Percentiles rank a stretch among this genome's conserved stretches.
phyloP scores from a whole-genome alignment of 306 rosid genomes.

The Medicago lupulina region DNA sequence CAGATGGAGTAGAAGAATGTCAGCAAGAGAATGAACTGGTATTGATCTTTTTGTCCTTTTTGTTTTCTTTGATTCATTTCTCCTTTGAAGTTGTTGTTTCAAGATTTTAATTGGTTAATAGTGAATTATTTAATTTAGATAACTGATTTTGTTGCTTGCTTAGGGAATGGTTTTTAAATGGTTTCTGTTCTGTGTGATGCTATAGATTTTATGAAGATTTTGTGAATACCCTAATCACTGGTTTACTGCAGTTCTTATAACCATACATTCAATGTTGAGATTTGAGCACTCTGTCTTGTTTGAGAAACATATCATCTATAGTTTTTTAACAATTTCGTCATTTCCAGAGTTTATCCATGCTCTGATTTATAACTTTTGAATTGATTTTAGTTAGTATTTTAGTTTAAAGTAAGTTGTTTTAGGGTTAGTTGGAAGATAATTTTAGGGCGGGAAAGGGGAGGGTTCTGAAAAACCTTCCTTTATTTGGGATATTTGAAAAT shows the following conservation, averaged over 20 bases:
- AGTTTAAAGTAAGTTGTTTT: background rate
- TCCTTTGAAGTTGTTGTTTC: background rate
- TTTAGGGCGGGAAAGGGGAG: background rate
- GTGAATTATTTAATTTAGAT: background rate
- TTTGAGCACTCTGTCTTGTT: background rate
- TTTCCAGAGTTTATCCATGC: too few species aligned
- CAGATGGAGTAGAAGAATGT: conserved; percentile 50
- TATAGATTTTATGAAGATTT: background rate
- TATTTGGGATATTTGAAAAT: background rate
- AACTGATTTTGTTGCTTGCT: background rate
- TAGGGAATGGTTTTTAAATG: background rate
- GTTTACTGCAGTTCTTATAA: conserved; percentile 1
- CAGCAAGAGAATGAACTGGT: conserved; percentile 58
- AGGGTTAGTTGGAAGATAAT: background rate
- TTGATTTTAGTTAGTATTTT: too few species aligned
- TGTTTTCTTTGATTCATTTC: background rate
- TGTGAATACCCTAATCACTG: background rate
- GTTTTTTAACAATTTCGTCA: too few species aligned
- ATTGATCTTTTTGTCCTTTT: conserved; percentile 6
- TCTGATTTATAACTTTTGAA: too few species aligned
- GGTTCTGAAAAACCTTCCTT: background rate
- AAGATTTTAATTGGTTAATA: background rate
- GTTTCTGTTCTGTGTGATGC: background rate
- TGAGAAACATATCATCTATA: too few species aligned
- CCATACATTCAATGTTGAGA: background rate